phyloP scores from a whole-genome alignment of 345 rosid species.

The Erucastrum elatum region DNA sequence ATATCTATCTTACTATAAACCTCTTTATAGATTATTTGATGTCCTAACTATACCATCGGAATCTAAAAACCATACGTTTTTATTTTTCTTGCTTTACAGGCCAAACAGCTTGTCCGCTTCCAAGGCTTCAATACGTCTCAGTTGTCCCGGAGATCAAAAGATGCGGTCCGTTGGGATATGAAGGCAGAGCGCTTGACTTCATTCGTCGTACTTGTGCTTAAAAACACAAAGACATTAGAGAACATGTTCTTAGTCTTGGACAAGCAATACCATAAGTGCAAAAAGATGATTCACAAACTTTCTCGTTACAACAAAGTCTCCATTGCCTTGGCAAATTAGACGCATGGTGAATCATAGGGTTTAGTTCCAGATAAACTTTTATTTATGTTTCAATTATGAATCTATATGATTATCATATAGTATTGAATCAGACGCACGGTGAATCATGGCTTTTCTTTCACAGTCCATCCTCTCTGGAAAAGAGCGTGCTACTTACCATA shows the following conservation, averaged over 20 bases:
- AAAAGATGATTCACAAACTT: neutral
- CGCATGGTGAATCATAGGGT: neutral
- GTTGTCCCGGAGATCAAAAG: neutral
- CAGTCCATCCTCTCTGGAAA: neutral
- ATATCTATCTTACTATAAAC: neutral
- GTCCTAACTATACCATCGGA: neutral
- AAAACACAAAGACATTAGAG: slow-evolving; percentile 7
- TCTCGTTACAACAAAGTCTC: slow-evolving; percentile 7
- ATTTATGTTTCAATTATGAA: neutral
- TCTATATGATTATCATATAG: neutral
- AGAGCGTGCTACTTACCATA: neutral
- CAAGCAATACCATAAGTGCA: neutral
- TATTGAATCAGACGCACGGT: no score
- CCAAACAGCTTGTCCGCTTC: neutral
- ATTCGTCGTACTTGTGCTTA: neutral
- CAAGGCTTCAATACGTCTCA: neutral
- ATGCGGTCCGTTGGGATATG: neutral
- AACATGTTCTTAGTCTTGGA: neutral
- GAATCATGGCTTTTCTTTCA: neutral
- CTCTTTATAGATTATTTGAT: neutral
- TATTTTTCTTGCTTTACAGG: neutral
- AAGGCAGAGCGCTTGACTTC: neutral
- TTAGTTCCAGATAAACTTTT: neutral
- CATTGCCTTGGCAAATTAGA: neutral
- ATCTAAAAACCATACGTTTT: neutral